A percentile compares a stretch with the other conserved stretches of the same genome.
Evolutionary conservation across 768 basidiomycete genomes (phyloP).

Genomic region (Rossbeevera mucosa): DNA sequence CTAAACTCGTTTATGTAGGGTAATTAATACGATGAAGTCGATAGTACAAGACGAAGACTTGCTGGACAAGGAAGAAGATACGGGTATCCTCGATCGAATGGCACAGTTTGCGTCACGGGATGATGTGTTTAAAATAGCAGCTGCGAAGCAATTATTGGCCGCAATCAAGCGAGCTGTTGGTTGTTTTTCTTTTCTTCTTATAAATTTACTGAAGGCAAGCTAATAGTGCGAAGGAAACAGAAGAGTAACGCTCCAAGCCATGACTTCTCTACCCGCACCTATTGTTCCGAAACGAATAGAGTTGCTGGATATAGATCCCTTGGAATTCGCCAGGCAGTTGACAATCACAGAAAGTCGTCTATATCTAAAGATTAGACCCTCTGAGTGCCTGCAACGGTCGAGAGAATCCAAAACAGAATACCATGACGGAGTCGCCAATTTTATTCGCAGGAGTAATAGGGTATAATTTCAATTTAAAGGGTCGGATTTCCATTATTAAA

Average conservation of each 20-base stretch:
- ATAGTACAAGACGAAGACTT: conserved; percentile 55
- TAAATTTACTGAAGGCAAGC: background rate
- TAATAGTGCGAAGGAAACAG: conserved; percentile 32
- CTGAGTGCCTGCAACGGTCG: conserved; percentile 58
- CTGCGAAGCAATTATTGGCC: conserved; percentile 46
- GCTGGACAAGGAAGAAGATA: conserved; percentile 53
- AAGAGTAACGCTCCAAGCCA: conserved; percentile 33
- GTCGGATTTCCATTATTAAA: background rate
- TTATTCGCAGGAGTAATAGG: conserved; percentile 56
- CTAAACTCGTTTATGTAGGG: conserved; percentile 32
- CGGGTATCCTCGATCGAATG: conserved; percentile 48
- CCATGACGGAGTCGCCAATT: conserved; percentile 50
- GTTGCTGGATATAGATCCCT: conserved; percentile 55
- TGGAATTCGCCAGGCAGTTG: conserved; percentile 64
- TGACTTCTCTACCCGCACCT: conserved; percentile 46
- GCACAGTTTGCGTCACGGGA: conserved; percentile 46
- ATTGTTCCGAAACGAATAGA: conserved; percentile 46
- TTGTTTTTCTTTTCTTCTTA: conserved; percentile 1
- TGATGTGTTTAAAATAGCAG: conserved; percentile 37
- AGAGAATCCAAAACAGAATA: conserved; percentile 41
- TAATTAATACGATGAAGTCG: conserved; percentile 60
- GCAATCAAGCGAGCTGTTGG: conserved; percentile 51
- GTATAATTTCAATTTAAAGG: conserved; percentile 21
- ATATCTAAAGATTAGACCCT: conserved; percentile 55
- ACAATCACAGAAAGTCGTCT: conserved; percentile 60